Evolutionary conservation across 768 basidiomycete species (phyloP), one percentile per base, ranked within the genome.

Genomic region (Cytidiella melzeri): DNA sequence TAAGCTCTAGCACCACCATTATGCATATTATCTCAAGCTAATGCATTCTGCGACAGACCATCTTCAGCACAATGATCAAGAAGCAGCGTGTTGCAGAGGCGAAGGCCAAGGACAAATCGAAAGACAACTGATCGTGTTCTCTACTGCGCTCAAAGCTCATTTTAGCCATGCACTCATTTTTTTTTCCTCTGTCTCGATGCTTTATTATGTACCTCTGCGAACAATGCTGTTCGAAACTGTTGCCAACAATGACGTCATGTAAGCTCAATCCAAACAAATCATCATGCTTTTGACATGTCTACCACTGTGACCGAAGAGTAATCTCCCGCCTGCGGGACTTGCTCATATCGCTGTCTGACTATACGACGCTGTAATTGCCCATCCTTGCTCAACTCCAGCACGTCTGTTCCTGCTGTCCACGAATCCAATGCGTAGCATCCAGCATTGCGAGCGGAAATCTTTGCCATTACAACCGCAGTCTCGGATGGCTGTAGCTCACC

Each of bases 61-160:
- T 80, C 62, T 83, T 87, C 70, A 91, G 87, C 62, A 75, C 80
- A 53, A 80, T 80, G 53, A 70, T 83, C 50, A 90, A 91, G 70
- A 76, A 75, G 59, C 55, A 80, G 49, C 75, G 73, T 18, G 65
- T 82, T 36, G 54, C 39, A 43, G 56, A 52, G 44, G 77, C 71
- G 58, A 81, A 79, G 58, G 75, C 69, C 37, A 62, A 69, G 52
- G 60, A 63, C 55, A 69, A n/a, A n/a, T n/a, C n/a, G n/a, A n/a
- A 56, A 66, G 62, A 49, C 47, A 61, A 49, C 30, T 58, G 60
- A 53, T 57, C 37, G 57, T 27, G 30, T 18, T 30, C 47, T 24
- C 36, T 11, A n/a, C 28, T 30, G 28, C 24, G n/a, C 26, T 19
- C 36, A 20, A 15, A 24, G 19, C 23, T 38, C 41, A 44, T 23